Base-by-base conservation (phyloP, 1,284 basidiomycete genomes). In the Cryptococcus sp. region DNA sequence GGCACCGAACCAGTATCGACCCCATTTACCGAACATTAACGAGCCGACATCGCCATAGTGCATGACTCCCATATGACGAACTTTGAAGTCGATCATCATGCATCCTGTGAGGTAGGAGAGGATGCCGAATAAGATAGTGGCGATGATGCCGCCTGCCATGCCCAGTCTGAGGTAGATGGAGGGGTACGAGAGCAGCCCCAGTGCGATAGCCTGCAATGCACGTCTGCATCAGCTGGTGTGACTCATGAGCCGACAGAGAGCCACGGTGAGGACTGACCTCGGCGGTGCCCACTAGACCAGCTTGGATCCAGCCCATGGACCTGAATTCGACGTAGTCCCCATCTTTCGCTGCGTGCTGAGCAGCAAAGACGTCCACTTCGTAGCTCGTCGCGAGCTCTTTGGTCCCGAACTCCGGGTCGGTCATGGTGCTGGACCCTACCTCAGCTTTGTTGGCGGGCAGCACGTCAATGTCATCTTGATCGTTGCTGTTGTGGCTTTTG, bases 11-110 rank as follows among this genome's bases (percentile, higher is more conserved):
- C 72, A 64, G 40, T 65, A 62, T 39, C 62, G 59, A 38, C 72
- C 74, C 62, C 65, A 68, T 57, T 65, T 66, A 48, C 75, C 75
- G 51, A 71, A 73, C 47, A 77, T 64, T 50, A 77, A 61, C 51
- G 61, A 67, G 42, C 73, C 74, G 22, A 71, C 75, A 54, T 77
- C 74, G 56, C 68, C 73, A 40, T 66, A 72, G 65, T 77, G 70
- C 70, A 75, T 70, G 46, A 71, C 69, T 64, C 74, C 74, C 67
- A 71, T 71, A 61, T 75, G 70, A 22, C 61, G 61, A 50, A 70
- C 50, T 62, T 77, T 77, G 69, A 77, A 77, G 59, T 75, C 71
- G 53, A 74, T 68, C 66, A 73, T 69, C 61, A 72, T 74, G 64
- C 68, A 72, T 27, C 65, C 69, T 8, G 70, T 73, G 50, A 74